These are phyloP conservation scores for Lactarius indigo DNA, from an alignment of 768 basidiomycete genomes.

Conservation along the genomic window DNA sequence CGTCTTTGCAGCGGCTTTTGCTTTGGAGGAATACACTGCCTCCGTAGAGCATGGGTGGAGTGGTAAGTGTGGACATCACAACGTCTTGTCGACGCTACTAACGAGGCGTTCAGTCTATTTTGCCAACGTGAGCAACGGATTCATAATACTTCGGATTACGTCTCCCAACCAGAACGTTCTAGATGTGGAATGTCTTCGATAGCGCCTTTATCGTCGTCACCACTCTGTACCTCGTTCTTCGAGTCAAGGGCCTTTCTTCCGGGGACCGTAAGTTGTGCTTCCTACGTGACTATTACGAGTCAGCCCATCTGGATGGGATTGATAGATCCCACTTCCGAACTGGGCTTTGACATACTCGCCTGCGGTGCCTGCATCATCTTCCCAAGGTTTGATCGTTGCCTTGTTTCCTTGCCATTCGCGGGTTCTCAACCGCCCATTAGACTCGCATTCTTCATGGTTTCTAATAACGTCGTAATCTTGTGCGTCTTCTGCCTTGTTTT, in stretches of 20 bases:
- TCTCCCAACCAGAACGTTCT: not conserved
- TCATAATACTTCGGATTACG: not conserved
- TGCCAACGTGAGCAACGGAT: constrained; percentile 56
- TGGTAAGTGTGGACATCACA: constrained; percentile 46
- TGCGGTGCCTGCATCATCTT: constrained; percentile 85
- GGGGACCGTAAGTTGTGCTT: constrained; percentile 45
- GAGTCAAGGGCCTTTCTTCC: constrained; percentile 57
- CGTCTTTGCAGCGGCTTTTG: constrained; percentile 71
- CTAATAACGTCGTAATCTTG: constrained; percentile 77
- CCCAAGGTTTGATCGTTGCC: constrained; percentile 52
- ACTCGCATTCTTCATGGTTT: constrained; percentile 76
- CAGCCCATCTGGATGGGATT: not conserved
- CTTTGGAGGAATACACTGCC: constrained; percentile 84
- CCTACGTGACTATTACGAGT: not conserved
- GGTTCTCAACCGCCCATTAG: constrained; percentile 33
- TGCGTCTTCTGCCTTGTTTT: constrained; percentile 34
- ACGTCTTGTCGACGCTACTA: not conserved
- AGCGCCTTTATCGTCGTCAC: constrained; percentile 70
- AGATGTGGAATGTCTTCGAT: constrained; percentile 94
- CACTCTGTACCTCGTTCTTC: constrained; percentile 59
- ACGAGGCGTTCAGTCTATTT: constrained; percentile 58
- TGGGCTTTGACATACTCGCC: constrained; percentile 80
- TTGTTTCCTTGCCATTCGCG: not conserved
- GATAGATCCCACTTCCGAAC: constrained; percentile 40
- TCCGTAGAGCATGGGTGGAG: constrained; percentile 86